A percentile compares a stretch with the other conserved stretches of the same genome.
These are phyloP conservation scores for Dillenia suffruticosa DNA, from an alignment of 164 flowering plant species.

Conservation along the genomic window DNA sequence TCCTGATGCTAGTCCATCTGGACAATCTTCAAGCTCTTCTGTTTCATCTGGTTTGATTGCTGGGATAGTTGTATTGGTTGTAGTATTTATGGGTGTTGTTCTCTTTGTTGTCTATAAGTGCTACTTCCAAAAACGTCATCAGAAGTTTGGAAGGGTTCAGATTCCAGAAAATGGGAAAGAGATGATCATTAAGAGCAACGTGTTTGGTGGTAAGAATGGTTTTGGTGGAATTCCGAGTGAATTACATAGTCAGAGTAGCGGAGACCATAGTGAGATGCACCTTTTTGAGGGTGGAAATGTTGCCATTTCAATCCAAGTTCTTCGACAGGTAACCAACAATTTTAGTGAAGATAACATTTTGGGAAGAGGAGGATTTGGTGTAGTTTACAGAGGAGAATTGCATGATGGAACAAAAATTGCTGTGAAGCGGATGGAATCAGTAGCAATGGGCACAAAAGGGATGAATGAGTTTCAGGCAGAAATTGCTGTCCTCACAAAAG, in stretches of 20 bases:
- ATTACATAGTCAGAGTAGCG: conserved; percentile 20
- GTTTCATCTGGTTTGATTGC: conserved; percentile 28
- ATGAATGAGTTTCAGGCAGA: conserved; percentile 59
- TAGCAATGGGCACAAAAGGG: conserved; percentile 39
- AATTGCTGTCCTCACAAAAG: conserved; percentile 52
- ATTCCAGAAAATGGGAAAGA: conserved; percentile 24
- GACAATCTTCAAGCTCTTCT: conserved; percentile 6
- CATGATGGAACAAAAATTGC: conserved; percentile 55
- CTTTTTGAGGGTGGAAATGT: conserved; percentile 46
- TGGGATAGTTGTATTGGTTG: conserved; percentile 28
- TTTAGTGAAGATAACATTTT: conserved; percentile 42
- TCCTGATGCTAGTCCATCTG: conserved; percentile 9
- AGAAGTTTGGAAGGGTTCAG: conserved; percentile 23
- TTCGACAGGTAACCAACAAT: conserved; percentile 41
- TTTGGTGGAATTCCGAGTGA: conserved; percentile 26
- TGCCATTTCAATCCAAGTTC: conserved; percentile 36
- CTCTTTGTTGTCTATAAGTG: conserved; percentile 32
- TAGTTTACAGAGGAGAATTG: conserved; percentile 46
- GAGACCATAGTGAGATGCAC: conserved; percentile 23
- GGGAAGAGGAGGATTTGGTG: conserved; percentile 54
- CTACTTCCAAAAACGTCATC: conserved; percentile 17
- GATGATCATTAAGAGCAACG: conserved; percentile 8
- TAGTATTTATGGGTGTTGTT: conserved; percentile 32
- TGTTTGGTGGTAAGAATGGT: conserved; percentile 12
- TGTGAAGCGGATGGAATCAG: conserved; percentile 52